Percentiles rank a stretch among this genome's conserved stretches.
These are phyloP conservation scores for Termitomyces sp. DNA, from an alignment of 768 basidiomycete genomes.

Conservation along the genomic window DNA sequence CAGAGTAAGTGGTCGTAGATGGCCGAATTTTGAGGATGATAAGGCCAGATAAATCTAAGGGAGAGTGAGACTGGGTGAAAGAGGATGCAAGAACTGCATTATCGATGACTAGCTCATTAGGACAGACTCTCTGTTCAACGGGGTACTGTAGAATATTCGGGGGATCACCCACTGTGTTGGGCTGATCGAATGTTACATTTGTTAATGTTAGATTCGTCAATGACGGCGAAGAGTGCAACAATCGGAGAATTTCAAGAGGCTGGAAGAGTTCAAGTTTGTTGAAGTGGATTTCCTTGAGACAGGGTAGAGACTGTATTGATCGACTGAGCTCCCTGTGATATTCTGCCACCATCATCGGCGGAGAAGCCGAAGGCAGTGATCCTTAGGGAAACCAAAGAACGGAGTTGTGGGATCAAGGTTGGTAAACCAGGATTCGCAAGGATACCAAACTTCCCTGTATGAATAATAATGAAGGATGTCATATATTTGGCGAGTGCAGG, in stretches of 20 bases:
- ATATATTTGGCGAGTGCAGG: background rate
- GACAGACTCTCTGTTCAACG: background rate
- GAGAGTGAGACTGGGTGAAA: background rate
- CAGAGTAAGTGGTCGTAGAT: background rate
- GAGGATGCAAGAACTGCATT: background rate
- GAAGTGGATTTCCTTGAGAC: background rate
- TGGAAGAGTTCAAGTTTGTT: background rate
- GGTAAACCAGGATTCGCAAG: background rate
- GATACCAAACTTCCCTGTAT: background rate
- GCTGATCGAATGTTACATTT: background rate
- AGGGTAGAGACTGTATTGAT: background rate
- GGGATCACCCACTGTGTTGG: background rate
- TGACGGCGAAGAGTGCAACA: background rate
- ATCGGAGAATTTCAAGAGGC: background rate
- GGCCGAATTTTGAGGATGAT: background rate
- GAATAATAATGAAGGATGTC: background rate
- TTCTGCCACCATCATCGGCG: background rate
- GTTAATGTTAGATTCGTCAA: background rate
- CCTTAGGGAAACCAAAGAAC: background rate
- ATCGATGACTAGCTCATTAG: background rate
- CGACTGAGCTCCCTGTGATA: background rate
- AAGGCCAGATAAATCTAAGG: constrained; percentile 3
- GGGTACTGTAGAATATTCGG: too few relatives aligned
- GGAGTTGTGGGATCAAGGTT: background rate
- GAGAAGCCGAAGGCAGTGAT: background rate